These are phyloP conservation scores for Taphrina communis DNA, from an alignment of 1,139 yeast species.

Conservation along the genomic window DNA sequence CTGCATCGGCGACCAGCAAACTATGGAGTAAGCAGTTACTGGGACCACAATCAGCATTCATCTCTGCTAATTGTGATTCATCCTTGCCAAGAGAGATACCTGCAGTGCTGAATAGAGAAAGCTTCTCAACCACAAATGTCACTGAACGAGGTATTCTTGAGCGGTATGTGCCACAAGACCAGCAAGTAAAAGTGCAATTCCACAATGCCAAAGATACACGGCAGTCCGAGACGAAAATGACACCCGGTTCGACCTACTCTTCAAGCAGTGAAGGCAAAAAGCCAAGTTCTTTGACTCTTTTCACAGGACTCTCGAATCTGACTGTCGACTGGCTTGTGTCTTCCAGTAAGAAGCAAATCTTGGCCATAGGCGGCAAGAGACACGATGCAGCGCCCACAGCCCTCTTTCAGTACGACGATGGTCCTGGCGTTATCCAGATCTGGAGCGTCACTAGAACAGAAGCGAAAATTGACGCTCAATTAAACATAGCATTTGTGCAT, in stretches of 20 bases:
- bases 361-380: conserved; percentile 13
- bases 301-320: conserved; percentile 10
- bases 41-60: conserved; percentile 6
- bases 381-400: not conserved
- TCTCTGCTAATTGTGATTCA: not conserved
- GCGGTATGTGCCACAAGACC: not conserved
- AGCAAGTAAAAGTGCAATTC: not conserved
- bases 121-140: not conserved
- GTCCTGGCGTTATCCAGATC: conserved; percentile 13
- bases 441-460: not conserved
- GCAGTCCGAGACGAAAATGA: not conserved
- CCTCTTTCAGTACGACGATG: not conserved
- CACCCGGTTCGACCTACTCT: not conserved
- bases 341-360: not conserved
- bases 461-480: not conserved
- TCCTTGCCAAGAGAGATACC: not conserved
- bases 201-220: not conserved
- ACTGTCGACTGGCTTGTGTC: conserved; percentile 1
- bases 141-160: not conserved
- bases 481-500: conserved; percentile 21
- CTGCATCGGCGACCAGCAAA: not conserved
- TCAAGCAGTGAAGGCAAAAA: not conserved
- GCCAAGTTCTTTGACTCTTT: conserved; percentile 8
- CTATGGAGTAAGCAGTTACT: conserved; percentile 5
- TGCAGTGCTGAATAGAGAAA: not conserved